A percentile compares a stretch with the other conserved stretches of the same genome.
Conservation (phyloP, 2,329 filamentous ascomycete genomes). For the Aspergillus sp. region DNA sequence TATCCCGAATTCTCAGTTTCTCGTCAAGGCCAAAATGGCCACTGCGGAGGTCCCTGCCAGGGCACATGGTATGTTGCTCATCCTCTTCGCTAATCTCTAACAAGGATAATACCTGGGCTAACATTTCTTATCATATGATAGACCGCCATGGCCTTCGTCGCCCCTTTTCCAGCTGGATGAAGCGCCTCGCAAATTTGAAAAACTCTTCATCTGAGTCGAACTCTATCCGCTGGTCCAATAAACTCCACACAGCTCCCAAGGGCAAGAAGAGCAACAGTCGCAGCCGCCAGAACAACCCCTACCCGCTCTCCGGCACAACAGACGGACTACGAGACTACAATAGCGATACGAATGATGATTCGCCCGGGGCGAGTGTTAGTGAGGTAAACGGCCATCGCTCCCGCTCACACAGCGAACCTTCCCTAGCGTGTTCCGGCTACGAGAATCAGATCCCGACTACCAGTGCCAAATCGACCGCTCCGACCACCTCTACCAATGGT, state of each 20-base stretch:
- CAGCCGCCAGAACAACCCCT: slow-evolving; percentile 71
- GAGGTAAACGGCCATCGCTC: slow-evolving; percentile 46
- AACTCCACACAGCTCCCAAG: slow-evolving; percentile 27
- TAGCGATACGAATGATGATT: slow-evolving; percentile 41
- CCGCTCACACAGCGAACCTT: slow-evolving; percentile 52
- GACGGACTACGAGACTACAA: slow-evolving; percentile 35
- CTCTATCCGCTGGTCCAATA: slow-evolving; percentile 33
- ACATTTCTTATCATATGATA: slow-evolving; percentile 32
- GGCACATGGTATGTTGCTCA: slow-evolving; percentile 38
- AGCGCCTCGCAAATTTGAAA: slow-evolving; percentile 85
- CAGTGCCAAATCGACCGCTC: slow-evolving; percentile 66
- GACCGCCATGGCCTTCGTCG: slow-evolving; percentile 69
- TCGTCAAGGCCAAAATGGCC: slow-evolving; percentile 20
- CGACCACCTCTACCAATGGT: slow-evolving; percentile 75
- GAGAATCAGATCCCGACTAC: slow-evolving; percentile 53
- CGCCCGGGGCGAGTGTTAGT: slow-evolving; percentile 46
- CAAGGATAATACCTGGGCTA: neutral
- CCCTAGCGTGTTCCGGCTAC: slow-evolving; percentile 55
- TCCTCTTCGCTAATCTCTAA: neutral
- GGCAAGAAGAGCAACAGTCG: slow-evolving; percentile 48
- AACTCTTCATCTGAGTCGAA: slow-evolving; percentile 52
- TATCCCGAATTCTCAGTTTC: neutral
- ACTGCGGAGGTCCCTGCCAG: slow-evolving; percentile 26
- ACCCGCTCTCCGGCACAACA: slow-evolving; percentile 68
- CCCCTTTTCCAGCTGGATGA: slow-evolving; percentile 90